phyloP scores from a whole-genome alignment of 192 early-diverging fungal species.

The Diversispora epigaea region DNA sequence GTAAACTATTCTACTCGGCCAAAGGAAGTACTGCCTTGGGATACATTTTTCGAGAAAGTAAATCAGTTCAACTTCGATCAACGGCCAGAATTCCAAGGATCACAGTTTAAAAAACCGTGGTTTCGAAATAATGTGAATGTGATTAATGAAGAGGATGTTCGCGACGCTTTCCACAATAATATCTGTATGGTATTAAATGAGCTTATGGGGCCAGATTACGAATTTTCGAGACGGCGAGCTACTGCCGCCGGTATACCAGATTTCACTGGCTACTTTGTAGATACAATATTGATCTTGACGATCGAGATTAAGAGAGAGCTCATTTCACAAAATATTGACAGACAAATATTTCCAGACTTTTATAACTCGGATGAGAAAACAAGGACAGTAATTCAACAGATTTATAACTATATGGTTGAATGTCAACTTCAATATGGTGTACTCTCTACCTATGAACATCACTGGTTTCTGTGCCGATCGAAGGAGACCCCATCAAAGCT shows the following conservation, averaged over 20 bases:
- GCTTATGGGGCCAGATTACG: not conserved
- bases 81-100: no score
- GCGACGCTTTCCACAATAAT: not conserved
- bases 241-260: not conserved
- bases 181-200: not conserved
- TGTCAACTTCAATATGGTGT: slow-evolving; percentile 12
- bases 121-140: not conserved
- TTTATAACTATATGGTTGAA: not conserved
- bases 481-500: slow-evolving; percentile 8
- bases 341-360: not conserved
- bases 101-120: not conserved
- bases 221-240: not conserved
- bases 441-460: slow-evolving; percentile 18
- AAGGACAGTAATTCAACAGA: slow-evolving; percentile 17
- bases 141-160: slow-evolving; percentile 17
- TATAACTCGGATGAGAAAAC: not conserved
- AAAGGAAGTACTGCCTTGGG: no score
- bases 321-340: not conserved
- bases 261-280: not conserved
- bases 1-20: no score
- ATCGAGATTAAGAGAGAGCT: not conserved
- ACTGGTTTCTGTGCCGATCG: slow-evolving; percentile 17
- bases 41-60: no score
- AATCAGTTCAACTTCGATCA: no score
- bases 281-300: not conserved